phyloP scores from a whole-genome alignment of 2,329 filamentous ascomycete genomes.

The Phoma sp. region DNA sequence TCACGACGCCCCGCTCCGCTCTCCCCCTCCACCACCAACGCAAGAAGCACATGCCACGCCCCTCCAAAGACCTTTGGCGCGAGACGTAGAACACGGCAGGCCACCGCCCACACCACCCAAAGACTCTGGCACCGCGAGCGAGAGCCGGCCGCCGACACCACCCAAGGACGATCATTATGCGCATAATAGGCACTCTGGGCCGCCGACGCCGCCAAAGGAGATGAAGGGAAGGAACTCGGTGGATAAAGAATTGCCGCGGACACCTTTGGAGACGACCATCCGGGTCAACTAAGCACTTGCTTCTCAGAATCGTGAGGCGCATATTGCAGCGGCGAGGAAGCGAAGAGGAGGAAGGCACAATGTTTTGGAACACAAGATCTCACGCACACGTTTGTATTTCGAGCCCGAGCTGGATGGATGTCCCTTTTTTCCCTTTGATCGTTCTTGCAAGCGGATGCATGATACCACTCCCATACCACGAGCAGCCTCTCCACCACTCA shows the following conservation, averaged over 20 bases:
- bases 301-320: neutral
- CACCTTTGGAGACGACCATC: slow-evolving; percentile 44
- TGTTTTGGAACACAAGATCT: slow-evolving; percentile 10
- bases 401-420: slow-evolving; percentile 1
- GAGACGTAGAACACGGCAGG: slow-evolving; percentile 38
- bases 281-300: slow-evolving; percentile 33
- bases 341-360: neutral
- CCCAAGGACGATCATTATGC: slow-evolving; percentile 34
- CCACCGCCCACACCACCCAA: slow-evolving; percentile 52
- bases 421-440: neutral
- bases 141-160: slow-evolving; percentile 42
- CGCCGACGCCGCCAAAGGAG: slow-evolving; percentile 52
- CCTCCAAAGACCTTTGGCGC: slow-evolving; percentile 25
- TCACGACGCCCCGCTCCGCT: slow-evolving; percentile 15
- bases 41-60: slow-evolving; percentile 24
- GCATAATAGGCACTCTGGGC: slow-evolving; percentile 32
- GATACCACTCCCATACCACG: slow-evolving; percentile 15
- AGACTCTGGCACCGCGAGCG: slow-evolving; percentile 40
- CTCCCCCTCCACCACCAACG: slow-evolving; percentile 28
- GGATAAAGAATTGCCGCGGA: slow-evolving; percentile 46
- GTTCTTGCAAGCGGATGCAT: slow-evolving; percentile 21
- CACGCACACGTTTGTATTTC: slow-evolving; percentile 15
- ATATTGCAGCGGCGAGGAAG: too few relatives aligned
- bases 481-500: neutral
- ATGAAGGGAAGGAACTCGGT: slow-evolving; percentile 32